Base-by-base conservation (phyloP, 1,284 basidiomycete genomes). In the Sporisorium scitamineum region DNA sequence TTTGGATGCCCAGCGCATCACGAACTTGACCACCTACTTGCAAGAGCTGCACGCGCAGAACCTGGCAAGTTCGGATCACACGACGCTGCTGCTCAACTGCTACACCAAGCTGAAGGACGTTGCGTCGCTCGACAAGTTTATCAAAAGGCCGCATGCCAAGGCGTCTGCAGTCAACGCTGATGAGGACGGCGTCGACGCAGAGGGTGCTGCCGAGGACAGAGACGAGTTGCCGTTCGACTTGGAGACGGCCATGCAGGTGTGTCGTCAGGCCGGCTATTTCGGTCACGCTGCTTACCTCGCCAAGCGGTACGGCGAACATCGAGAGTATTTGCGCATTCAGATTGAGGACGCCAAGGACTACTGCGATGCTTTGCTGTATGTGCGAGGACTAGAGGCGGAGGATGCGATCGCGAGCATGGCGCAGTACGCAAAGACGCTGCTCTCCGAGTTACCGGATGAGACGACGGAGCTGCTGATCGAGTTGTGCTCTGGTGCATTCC, bases 71-170 rank as follows among this genome's bases (percentile, higher is more conserved):
- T 91, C 95, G 0, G 96, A 99, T 79, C 96, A 98, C 84, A 99
- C 95, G 0, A 99, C 97, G 0, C 90, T 99, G 2, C 64, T 85
- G 20, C 71, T 84, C 37, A 83, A 86, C 84, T 96, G 95, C 37
- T 99, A 97, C 86, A 97, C 96, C 50, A 99, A 99, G 85, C 91
- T 97, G 18, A 94, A 94, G 69, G 95, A 99, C 80, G 91, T 94
- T 16, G 87, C 90, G 0, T 90, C 94, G 11, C 90, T 98, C 1
- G 94, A 98, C 81, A 90, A 89, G 60, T 99, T 99, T 86, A 93
- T 98, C 87, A 94, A 93, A 85, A 34, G 80, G 64, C 41, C 80
- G 55, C 53, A 63, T 56, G 53, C 57, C 18, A 45, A 27, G 31
- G 29, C 54, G n/a, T 53, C 63, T 20, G n/a, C 47, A 20, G 16